Base-by-base conservation (phyloP, 768 basidiomycete species). In the Hypholoma sublateritium region DNA sequence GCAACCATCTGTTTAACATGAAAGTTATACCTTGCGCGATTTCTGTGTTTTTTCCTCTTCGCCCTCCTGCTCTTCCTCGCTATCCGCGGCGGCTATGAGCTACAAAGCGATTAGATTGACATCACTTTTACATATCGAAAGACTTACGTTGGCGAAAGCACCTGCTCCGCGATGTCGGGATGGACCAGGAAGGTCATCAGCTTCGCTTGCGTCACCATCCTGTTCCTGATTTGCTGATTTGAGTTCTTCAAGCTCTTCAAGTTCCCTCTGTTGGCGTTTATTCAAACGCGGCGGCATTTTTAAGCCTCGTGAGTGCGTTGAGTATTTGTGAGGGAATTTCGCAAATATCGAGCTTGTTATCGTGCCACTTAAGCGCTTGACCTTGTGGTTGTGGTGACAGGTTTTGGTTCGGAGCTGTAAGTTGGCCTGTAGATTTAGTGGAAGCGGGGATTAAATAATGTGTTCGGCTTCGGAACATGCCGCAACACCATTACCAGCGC, bases 201-300 rank as follows among this genome's bases (percentile, higher is more conserved):
- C 79, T 12, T 82, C 81, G 6, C 53, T 59, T 25, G 35, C 14
- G 22, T 69, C 74, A 16, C 16, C 24, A 25, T 8, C 73, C 68
- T 9, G 53, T 56, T 1, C 67, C 70, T 17, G 62, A 66, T 4
- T 62, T 68, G 13, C 72, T 65, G 72, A 64, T 7, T 62, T 74
- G 74, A 37, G 77, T 1, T 83, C 80, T 35, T 83, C 78, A 1
- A 95, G 81, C 61, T 95, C 91, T 57, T 94, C 91, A 21, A 86
- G 79, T 65, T 93, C 91, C 45, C 93, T 77, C 65, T 95, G 91
- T 70, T 94, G 93, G 47, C 94, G 80, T 72, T 93, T 95, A 72
- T 84, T 95, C 37, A 88, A 72, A 59, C 89, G 79, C 19, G 88
- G 84, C 55, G 88, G 78, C 89, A 90, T 91, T 48, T 24, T 32